A percentile compares a stretch with the other conserved stretches of the same genome.
These are phyloP conservation scores for Platanthera zijinensis DNA, from an alignment of 106 monocot species.

Conservation along the genomic window DNA sequence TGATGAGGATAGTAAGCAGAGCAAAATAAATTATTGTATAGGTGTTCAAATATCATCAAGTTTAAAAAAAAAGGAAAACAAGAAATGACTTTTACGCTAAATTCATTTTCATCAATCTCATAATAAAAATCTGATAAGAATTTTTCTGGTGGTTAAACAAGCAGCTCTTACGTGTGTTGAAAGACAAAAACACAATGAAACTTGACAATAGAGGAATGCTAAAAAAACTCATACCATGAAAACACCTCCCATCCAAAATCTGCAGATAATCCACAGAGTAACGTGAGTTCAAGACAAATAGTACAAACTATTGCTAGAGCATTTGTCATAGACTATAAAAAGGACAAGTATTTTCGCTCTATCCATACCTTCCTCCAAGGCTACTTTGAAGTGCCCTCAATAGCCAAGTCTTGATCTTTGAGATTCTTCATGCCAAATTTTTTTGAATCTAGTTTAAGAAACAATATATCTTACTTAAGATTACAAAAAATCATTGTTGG, in stretches of 20 bases:
- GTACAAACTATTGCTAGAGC: not conserved
- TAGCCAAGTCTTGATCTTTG: conserved; percentile 73
- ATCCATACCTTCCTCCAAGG: conserved; percentile 76
- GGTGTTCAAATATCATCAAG: too few species aligned
- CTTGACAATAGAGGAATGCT: not conserved
- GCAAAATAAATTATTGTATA: too few species aligned
- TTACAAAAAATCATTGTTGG: not conserved
- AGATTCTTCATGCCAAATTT: conserved; percentile 73
- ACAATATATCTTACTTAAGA: not conserved
- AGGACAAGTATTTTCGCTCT: not conserved
- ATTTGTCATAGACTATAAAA: conserved; percentile 1
- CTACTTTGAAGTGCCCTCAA: conserved; percentile 73
- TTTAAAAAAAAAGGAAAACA: too few species aligned
- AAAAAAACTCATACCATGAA: conserved; percentile 64
- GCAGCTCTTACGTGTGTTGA: not conserved
- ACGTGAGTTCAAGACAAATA: not conserved
- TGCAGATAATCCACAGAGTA: conserved; percentile 29
- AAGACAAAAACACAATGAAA: not conserved
- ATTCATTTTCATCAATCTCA: not conserved
- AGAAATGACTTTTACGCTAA: not conserved
- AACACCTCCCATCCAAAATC: conserved; percentile 93
- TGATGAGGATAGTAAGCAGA: too few species aligned
- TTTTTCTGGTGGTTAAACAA: not conserved
- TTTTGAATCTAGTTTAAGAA: conserved; percentile 51
- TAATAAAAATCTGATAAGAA: not conserved